Base-by-base conservation (phyloP, 2,329 filamentous ascomycete genomes). In the Cytospora mali region DNA sequence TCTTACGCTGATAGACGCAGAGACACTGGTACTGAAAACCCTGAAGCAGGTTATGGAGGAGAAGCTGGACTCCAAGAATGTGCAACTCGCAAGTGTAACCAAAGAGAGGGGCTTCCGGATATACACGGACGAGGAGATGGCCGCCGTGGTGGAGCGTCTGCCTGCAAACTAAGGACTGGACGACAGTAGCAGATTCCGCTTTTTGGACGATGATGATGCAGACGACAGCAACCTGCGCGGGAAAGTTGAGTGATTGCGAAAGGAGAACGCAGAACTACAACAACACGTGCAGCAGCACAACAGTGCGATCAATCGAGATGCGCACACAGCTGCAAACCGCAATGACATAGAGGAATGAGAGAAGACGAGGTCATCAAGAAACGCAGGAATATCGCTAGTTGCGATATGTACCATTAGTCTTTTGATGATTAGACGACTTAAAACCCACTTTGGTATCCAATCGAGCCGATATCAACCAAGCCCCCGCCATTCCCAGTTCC, bases 21-120 rank as follows among this genome's bases (percentile, higher is more conserved):
- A 99, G 81, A 95, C 93, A 4, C 81, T 99, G 68, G 93, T 97
- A 57, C 83, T 99, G 73, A 98, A 98, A 87, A 99, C 95, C 42
- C 79, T 99, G 76, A 99, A 98, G 85, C 95, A 99, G 81, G 95
- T 99, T 70, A 99, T 99, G 95, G 95, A 99, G 81, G 95, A 99
- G 87, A 99, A 99, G 83, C 84, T 99, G 65, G 95, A 99, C 76
- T 86, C 93, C 68, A 99, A 99, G 87, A 99, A 99, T 75, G 95
- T 99, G 68, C 95, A 99, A 82, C 79, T 99, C 70, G 95, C 95
- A 59, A 98, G 94, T 75, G 95, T 99, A 62, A 99, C 95, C 67
- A 96, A 93, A 84, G 94, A 97, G 69, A 94, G 91, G 80, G 95
- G 95, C 62, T 99, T 99, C 85, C 90, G 92, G 81, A 97, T 99